Conservation (phyloP, 176 grass and related monocot genomes). For the Aechmea fasciata region DNA sequence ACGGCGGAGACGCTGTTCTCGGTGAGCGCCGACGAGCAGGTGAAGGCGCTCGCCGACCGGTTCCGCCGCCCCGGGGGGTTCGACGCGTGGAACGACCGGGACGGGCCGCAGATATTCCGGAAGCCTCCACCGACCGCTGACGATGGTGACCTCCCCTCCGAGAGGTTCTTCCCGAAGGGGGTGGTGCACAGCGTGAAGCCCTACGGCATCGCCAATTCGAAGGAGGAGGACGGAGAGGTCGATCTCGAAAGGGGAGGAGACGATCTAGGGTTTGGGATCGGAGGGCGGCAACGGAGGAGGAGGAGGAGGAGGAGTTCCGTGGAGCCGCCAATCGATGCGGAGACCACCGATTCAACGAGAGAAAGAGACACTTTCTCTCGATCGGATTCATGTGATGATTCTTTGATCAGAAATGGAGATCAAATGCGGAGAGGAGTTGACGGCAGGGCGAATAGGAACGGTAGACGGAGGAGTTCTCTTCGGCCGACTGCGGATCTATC, state of each 20-base stretch:
- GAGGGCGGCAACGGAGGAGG: constrained; percentile 15
- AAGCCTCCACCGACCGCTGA: constrained; percentile 4
- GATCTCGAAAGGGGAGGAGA: not conserved
- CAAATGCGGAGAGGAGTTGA: not conserved
- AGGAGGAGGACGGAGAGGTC: not conserved
- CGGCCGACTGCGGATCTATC: not conserved
- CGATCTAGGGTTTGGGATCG: constrained; percentile 28
- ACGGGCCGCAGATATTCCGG: constrained; percentile 70
- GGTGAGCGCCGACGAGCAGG: constrained; percentile 72
- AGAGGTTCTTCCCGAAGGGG: constrained; percentile 80
- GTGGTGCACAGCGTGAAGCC: constrained; percentile 65
- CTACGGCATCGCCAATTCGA: constrained; percentile 8
- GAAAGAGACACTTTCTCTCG: not conserved
- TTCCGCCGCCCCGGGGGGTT: constrained; percentile 79
- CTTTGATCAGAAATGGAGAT: not conserved
- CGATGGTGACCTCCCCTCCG: constrained; percentile 29
- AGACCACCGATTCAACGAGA: not conserved
- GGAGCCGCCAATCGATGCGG: not conserved
- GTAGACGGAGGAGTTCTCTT: not conserved
- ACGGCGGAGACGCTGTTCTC: constrained; percentile 66
- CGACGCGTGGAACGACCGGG: constrained; percentile 92
- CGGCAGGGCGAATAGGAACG: not conserved
- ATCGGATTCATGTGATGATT: constrained; percentile 19
- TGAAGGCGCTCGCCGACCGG: constrained; percentile 74
- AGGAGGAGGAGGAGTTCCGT: constrained; percentile 6